These are phyloP conservation scores for Elongisporangium anandrum DNA, from an alignment of 352 stramenopile species.

Conservation along the genomic window DNA sequence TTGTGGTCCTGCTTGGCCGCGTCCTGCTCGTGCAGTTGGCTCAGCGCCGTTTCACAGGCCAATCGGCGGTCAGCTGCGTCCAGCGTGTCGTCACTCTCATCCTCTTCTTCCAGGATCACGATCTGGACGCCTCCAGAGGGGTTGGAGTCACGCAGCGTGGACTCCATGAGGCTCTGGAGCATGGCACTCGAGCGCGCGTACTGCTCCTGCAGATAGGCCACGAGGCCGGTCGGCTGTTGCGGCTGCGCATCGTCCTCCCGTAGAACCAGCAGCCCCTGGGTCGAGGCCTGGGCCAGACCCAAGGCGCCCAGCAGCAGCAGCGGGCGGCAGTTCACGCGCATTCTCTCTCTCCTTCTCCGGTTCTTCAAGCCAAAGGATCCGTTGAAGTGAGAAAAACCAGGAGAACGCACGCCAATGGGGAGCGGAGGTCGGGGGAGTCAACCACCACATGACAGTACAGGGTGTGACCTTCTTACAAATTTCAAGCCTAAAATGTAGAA, in stretches of 20 bases:
- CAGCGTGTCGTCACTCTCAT: slow-evolving; percentile 1
- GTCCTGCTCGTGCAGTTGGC: slow-evolving; percentile 40
- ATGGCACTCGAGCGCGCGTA: slow-evolving; percentile 32
- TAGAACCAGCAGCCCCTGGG: not conserved
- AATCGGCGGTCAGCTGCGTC: slow-evolving; percentile 21
- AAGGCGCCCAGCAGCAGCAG: not conserved
- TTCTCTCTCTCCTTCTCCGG: not conserved
- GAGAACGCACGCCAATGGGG: not conserved
- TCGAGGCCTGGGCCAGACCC: not conserved
- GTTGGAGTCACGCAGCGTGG: slow-evolving; percentile 1
- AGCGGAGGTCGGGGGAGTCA: not conserved
- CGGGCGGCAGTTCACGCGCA: not conserved
- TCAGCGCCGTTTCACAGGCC: slow-evolving; percentile 44
- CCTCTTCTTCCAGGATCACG: slow-evolving; percentile 24
- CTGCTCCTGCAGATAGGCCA: slow-evolving; percentile 27
- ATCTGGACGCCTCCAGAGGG: slow-evolving; percentile 16
- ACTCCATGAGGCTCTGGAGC: slow-evolving; percentile 34
- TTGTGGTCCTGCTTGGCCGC: slow-evolving; percentile 23
- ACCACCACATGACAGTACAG: not conserved
- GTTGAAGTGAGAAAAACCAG: not conserved
- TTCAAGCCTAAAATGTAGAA: not conserved
- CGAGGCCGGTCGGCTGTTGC: slow-evolving; percentile 11
- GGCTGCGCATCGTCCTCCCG: not conserved
- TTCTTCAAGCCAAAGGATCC: not conserved
- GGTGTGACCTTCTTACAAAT: not conserved